phyloP scores from a whole-genome alignment of 179 eudicot species.

The Carnegiea gigantea region DNA sequence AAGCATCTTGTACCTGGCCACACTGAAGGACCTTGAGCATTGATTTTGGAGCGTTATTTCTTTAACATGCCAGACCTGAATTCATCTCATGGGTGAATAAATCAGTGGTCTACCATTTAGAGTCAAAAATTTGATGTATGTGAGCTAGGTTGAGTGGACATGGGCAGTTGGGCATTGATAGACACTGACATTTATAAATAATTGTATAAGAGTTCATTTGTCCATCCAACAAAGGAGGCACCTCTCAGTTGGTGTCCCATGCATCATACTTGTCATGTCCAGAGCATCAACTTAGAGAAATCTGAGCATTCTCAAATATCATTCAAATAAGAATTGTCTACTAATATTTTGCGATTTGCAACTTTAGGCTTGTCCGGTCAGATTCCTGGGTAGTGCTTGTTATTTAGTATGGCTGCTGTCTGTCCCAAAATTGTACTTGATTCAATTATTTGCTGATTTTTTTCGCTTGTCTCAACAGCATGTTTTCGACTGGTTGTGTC shows the following conservation, averaged over 20 bases:
- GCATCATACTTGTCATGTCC: no score
- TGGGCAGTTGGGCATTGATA: no score
- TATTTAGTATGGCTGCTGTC: conserved; percentile 10
- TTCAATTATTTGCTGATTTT: conserved; percentile 15
- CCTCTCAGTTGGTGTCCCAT: no score
- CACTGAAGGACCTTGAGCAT: neutral
- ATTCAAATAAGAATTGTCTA: neutral
- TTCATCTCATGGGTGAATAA: no score
- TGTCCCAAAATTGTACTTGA: neutral
- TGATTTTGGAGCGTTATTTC: neutral
- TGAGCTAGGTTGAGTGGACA: no score
- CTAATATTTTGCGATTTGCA: neutral
- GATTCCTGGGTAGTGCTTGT: conserved; percentile 1
- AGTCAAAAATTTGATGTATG: no score
- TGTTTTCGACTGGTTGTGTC: conserved; percentile 71
- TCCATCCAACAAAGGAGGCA: no score
- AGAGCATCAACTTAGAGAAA: neutral
- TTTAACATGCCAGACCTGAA: neutral
- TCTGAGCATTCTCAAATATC: neutral
- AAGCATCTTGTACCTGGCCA: neutral
- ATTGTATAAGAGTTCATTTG: no score
- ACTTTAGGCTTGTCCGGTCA: neutral
- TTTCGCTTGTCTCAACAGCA: conserved; percentile 38
- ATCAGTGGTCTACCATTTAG: no score
- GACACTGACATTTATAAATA: no score